phyloP scores from a whole-genome alignment of 2,329 filamentous ascomycete genomes.

The Aspergillus carbonarius region DNA sequence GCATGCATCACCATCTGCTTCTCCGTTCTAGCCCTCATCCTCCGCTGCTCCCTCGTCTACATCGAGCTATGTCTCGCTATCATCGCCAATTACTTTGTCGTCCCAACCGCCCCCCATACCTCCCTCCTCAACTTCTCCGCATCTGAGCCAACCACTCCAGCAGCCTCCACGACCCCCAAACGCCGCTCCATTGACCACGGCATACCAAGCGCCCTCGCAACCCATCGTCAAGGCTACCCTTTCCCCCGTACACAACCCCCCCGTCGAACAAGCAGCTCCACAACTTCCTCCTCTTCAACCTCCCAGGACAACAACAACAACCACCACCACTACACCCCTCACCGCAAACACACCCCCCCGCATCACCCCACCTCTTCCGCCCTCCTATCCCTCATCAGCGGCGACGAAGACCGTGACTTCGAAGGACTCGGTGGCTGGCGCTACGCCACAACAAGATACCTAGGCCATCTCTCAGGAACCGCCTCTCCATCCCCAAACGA shows the following conservation, averaged over 20 bases:
- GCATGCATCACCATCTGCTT: conserved; percentile 64
- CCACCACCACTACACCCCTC: conserved; percentile 8
- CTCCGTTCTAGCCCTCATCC: conserved; percentile 61
- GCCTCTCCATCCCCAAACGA: conserved; percentile 27
- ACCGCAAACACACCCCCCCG: conserved; percentile 14
- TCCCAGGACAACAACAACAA: neutral
- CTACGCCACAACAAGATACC: conserved; percentile 20
- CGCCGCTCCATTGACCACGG: conserved; percentile 28
- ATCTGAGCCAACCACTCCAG: conserved; percentile 30
- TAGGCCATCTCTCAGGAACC: conserved; percentile 22
- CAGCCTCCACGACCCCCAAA: conserved; percentile 17
- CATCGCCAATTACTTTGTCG: conserved; percentile 55
- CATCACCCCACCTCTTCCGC: conserved; percentile 14
- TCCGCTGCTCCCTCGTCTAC: conserved; percentile 63
- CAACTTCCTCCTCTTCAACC: neutral
- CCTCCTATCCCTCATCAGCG: conserved; percentile 31
- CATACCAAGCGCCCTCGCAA: neutral
- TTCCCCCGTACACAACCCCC: neutral
- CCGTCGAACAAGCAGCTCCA: conserved; percentile 4
- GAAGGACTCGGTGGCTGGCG: conserved; percentile 47
- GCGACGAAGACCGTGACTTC: conserved; percentile 42
- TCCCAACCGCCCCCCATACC: conserved; percentile 26
- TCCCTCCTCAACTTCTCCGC: conserved; percentile 32
- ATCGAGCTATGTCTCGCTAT: conserved; percentile 61
- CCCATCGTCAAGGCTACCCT: neutral